Percentiles rank a stretch among this genome's conserved stretches.
Evolutionary conservation across 2,329 filamentous ascomycete genomes (phyloP).

Genomic region (Phaeosphaeriaceae sp.): DNA sequence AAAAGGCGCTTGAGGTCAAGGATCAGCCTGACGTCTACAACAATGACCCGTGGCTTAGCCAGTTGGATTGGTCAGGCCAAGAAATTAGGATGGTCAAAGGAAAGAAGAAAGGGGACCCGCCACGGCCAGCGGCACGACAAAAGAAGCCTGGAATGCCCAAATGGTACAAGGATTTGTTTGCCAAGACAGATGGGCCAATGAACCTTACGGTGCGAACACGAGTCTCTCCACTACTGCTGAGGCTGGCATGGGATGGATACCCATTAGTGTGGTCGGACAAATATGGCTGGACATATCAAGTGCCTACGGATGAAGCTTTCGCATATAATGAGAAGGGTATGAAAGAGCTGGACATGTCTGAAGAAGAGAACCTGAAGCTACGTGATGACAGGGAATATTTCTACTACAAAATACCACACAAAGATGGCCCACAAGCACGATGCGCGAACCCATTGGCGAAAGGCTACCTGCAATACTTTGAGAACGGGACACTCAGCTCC

Average conservation of each 20-base stretch:
- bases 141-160: slow-evolving; percentile 94
- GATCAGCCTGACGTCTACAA: slow-evolving; percentile 71
- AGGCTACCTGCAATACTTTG: slow-evolving; percentile 87
- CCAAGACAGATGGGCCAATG: slow-evolving; percentile 71
- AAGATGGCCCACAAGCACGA: slow-evolving; percentile 84
- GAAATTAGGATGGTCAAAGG: slow-evolving; percentile 90
- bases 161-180: slow-evolving; percentile 94
- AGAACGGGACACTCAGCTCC: slow-evolving; percentile 84
- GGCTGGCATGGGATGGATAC: slow-evolving; percentile 85
- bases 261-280: slow-evolving; percentile 93
- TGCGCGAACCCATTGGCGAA: slow-evolving; percentile 91
- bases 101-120: slow-evolving; percentile 83
- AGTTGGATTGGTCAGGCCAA: slow-evolving; percentile 95
- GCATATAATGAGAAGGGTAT: slow-evolving; percentile 76
- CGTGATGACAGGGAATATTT: slow-evolving; percentile 68
- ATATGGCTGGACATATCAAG: slow-evolving; percentile 90
- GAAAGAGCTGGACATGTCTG: slow-evolving; percentile 75
- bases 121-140: slow-evolving; percentile 78
- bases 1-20: slow-evolving; percentile 79
- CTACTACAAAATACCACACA: slow-evolving; percentile 96
- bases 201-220: slow-evolving; percentile 84
- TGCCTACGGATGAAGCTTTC: slow-evolving; percentile 65
- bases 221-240: slow-evolving; percentile 82
- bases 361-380: slow-evolving; percentile 69
- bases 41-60: slow-evolving; percentile 87